phyloP scores from a whole-genome alignment of 768 basidiomycete species.

The Lactifluus pinguis region DNA sequence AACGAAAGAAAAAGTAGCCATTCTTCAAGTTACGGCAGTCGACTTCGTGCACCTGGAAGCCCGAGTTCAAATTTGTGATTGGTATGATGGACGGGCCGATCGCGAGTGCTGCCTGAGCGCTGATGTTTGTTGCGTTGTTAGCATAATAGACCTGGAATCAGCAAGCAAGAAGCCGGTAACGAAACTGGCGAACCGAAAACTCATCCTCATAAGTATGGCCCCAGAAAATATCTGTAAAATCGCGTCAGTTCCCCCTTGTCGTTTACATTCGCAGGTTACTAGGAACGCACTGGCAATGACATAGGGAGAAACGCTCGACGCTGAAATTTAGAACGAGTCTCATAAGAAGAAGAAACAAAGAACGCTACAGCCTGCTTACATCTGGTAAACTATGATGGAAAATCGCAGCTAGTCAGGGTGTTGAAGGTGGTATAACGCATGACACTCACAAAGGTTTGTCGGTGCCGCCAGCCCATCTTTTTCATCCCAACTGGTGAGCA shows the following conservation, averaged over 20 bases:
- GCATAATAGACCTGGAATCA: slow-evolving; percentile 45
- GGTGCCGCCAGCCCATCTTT: slow-evolving; percentile 53
- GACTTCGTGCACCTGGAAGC: slow-evolving; percentile 66
- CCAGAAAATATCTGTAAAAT: slow-evolving; percentile 54
- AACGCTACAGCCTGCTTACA: slow-evolving; percentile 25
- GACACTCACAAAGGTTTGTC: slow-evolving; percentile 54
- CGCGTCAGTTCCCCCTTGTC: not conserved
- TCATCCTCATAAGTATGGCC: slow-evolving; percentile 75
- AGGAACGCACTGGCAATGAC: slow-evolving; percentile 59
- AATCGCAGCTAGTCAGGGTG: not conserved
- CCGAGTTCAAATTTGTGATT: slow-evolving; percentile 61
- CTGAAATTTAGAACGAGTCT: slow-evolving; percentile 27
- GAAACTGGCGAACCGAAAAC: slow-evolving; percentile 37
- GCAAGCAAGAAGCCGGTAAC: too few relatives aligned
- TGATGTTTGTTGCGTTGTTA: slow-evolving; percentile 59
- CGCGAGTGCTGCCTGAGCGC: slow-evolving; percentile 39
- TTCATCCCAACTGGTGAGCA: slow-evolving; percentile 63
- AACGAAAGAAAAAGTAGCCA: slow-evolving; percentile 33
- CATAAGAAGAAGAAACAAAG: not conserved
- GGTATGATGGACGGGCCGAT: slow-evolving; percentile 23
- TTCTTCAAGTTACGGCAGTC: slow-evolving; percentile 34
- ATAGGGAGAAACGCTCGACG: slow-evolving; percentile 66
- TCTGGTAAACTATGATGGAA: slow-evolving; percentile 36
- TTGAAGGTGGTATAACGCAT: not conserved
- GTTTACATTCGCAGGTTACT: slow-evolving; percentile 12